These are phyloP conservation scores for Omphalotus olearius DNA, from an alignment of 1,284 basidiomycete species.

Conservation along the genomic window DNA sequence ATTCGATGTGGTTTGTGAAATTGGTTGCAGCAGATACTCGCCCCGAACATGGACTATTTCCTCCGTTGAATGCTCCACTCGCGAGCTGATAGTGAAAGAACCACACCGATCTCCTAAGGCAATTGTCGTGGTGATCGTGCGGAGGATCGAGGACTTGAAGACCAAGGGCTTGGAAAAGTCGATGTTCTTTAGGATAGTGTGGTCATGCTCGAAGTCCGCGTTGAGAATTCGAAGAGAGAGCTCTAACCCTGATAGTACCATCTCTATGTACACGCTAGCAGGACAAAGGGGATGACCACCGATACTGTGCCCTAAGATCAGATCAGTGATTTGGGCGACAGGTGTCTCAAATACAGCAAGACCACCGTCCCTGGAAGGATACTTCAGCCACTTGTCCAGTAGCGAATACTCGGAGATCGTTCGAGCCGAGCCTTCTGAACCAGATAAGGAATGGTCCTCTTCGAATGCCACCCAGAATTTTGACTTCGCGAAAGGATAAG, in stretches of 20 bases:
- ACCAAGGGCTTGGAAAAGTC: constrained; percentile 55
- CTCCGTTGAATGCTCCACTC: constrained; percentile 24
- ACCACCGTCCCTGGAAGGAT: constrained; percentile 35
- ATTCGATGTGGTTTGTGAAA: constrained; percentile 29
- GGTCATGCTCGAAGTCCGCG: constrained; percentile 25
- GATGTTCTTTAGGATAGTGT: constrained; percentile 38
- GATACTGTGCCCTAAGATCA: constrained; percentile 58
- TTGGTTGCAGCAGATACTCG: constrained; percentile 33
- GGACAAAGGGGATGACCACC: constrained; percentile 58
- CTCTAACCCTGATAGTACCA: constrained; percentile 41
- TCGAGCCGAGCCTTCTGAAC: neutral
- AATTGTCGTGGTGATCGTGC: constrained; percentile 38
- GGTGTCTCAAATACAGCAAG: constrained; percentile 51
- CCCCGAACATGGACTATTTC: constrained; percentile 46
- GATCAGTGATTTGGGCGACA: constrained; percentile 35
- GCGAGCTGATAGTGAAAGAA: constrained; percentile 43
- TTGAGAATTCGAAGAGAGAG: constrained; percentile 30
- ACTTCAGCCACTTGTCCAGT: constrained; percentile 40
- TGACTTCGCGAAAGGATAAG: constrained; percentile 55
- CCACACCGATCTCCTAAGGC: constrained; percentile 34
- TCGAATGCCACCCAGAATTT: constrained; percentile 55
- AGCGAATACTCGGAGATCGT: constrained; percentile 31
- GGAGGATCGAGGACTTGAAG: constrained; percentile 29
- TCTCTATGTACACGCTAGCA: constrained; percentile 63
- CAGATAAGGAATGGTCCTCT: constrained; percentile 20